A percentile compares a stretch with the other conserved stretches of the same genome.
phyloP scores from a whole-genome alignment of 2,329 filamentous ascomycete species.

The Sclerotinia sclerotiorum region DNA sequence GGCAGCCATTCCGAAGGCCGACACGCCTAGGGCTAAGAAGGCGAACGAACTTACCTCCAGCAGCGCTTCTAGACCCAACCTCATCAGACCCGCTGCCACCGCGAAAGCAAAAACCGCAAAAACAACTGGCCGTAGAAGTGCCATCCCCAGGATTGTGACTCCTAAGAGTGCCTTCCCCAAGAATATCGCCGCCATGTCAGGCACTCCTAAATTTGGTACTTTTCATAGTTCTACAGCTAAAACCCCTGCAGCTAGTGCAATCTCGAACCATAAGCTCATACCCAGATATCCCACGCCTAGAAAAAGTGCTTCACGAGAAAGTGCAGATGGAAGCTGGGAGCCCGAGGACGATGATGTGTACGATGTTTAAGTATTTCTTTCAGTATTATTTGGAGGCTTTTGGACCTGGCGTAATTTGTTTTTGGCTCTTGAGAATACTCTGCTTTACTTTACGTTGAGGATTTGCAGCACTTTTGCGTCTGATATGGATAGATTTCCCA shows the following conservation, averaged over 20 bases:
- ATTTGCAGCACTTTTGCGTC: neutral
- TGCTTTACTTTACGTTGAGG: neutral
- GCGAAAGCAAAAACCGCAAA: neutral
- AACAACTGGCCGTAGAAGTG: neutral
- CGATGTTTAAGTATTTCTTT: no score
- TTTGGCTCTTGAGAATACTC: neutral
- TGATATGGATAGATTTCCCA: neutral
- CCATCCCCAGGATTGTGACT: neutral
- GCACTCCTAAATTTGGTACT: neutral
- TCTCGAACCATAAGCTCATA: neutral
- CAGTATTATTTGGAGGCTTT: rapidly evolving
- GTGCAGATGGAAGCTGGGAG: neutral
- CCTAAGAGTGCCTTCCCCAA: neutral
- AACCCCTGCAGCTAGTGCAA: neutral
- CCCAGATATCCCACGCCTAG: neutral
- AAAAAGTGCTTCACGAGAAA: neutral
- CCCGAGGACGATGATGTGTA: neutral
- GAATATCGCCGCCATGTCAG: neutral
- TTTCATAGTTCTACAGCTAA: neutral
- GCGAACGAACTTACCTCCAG: no score
- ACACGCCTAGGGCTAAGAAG: neutral
- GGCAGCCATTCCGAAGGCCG: neutral
- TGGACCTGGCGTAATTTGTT: neutral
- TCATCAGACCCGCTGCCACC: neutral
- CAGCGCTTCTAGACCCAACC: neutral